Conservation (phyloP, 2,329 filamentous ascomycete species). For the Clonostachys byssicola region DNA sequence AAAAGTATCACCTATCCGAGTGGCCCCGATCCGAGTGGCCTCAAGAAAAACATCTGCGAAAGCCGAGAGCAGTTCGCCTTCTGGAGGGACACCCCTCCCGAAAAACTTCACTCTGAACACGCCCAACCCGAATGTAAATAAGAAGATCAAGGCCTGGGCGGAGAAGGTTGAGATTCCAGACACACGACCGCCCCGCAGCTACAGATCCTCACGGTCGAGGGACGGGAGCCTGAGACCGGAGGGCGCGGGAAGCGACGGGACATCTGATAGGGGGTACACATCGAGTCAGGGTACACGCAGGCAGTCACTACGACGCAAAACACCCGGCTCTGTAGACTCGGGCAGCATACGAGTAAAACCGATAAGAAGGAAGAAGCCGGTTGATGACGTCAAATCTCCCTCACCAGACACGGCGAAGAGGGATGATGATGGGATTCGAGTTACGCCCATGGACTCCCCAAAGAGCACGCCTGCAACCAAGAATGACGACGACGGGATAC, state of each 20-base stretch:
- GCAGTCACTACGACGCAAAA: conserved; percentile 2
- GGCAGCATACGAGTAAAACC: conserved; percentile 41
- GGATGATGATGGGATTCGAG: conserved; percentile 21
- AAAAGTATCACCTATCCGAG: conserved; percentile 18
- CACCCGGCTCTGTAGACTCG: conserved; percentile 17
- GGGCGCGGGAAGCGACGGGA: conserved; percentile 13
- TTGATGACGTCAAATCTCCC: conserved; percentile 6
- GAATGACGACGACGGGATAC: neutral
- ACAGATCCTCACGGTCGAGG: conserved; percentile 27
- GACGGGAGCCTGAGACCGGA: conserved; percentile 15
- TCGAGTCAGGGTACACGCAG: conserved; percentile 20
- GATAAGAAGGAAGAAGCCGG: conserved; percentile 19
- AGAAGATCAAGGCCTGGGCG: conserved; percentile 61
- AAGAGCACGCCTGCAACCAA: neutral
- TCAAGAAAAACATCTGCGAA: neutral
- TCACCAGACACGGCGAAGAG: too few species aligned
- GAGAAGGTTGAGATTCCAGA: conserved; percentile 47
- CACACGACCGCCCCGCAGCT: conserved; percentile 26
- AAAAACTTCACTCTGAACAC: conserved; percentile 53
- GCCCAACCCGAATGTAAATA: conserved; percentile 50
- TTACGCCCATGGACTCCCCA: conserved; percentile 11
- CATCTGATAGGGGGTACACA: conserved; percentile 15
- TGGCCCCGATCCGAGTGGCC: conserved; percentile 16
- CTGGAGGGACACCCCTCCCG: conserved; percentile 32
- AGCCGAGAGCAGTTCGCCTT: conserved; percentile 1